Base-by-base conservation (phyloP, 805 yeast genomes). In the Candida ortonii region DNA sequence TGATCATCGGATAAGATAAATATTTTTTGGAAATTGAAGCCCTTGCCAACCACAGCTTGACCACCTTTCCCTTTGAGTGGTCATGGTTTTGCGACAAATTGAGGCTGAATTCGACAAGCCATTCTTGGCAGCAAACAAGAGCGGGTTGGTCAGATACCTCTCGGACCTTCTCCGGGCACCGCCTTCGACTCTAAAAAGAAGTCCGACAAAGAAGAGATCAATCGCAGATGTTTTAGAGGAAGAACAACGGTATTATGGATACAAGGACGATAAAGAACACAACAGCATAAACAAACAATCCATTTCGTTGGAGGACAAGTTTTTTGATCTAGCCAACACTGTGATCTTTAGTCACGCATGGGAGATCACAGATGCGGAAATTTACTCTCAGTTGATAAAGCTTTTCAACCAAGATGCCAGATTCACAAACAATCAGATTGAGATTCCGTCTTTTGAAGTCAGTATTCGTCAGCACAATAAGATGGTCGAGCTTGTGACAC, bases 191-290 rank as follows among this genome's bases (percentile, higher is more conserved):
- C 13, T 23, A 9, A 39, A 35, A 23, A 43, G 37, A 24, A 22
- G 24, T 13, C 22, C 24, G 9, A 24, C 34, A 12, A 41, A 34
- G 25, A 46, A 46, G 26, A 29, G 47, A 17, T 18, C 45, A 14
- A 38, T 46, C n/a, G 36, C 44, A 11, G 42, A 36, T n/a, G 32
- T 46, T 5, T 36, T 46, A 4, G 44, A 36, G 25, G 50, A 46
- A 16, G 36, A 43, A 19, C 41, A 37, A 16, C 28, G 38, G 16
- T 42, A 33, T 16, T 45, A 41, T 24, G 49, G 46, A 12, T 32
- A 34, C 9, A 12, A 36, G 10, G 26, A 37, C 16, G 33, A 34
- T n/a, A 24, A 29, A n/a, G 30, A 24, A 16, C 7, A 17, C 16
- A 14, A 5, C 6, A 20, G 7, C 3, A 12, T 28, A 6, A 22